phyloP scores from a whole-genome alignment of 352 stramenopile species.

The Phytophthora brassicae region DNA sequence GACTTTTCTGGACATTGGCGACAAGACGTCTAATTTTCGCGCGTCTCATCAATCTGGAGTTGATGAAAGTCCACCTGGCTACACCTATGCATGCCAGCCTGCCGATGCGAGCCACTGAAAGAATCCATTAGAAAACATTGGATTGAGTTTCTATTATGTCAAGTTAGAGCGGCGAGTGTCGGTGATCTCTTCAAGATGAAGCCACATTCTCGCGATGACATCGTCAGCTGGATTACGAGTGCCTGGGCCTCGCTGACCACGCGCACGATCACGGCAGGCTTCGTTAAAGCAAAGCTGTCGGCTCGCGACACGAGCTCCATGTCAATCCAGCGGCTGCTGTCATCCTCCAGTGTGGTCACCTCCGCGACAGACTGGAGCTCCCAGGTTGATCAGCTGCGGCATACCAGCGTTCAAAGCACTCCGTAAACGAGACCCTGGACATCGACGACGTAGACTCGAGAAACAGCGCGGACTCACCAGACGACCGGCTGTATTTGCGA shows the following conservation, averaged over 20 bases:
- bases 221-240: not conserved
- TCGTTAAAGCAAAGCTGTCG: not conserved
- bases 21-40: not conserved
- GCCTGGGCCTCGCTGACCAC: not conserved
- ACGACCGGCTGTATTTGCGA: too few species aligned
- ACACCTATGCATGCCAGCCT: slow-evolving; percentile 10
- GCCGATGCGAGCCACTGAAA: slow-evolving; percentile 19
- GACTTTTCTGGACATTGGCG: too few species aligned
- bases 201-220: not conserved
- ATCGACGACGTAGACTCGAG: too few species aligned
- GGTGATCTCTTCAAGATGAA: not conserved
- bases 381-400: too few species aligned
- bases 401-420: too few species aligned
- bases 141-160: not conserved
- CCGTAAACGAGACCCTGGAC: too few species aligned
- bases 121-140: not conserved
- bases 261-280: not conserved
- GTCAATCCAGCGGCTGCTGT: too few species aligned
- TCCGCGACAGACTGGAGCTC: not conserved
- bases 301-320: not conserved
- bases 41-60: not conserved
- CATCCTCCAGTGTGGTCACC: not conserved
- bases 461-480: too few species aligned
- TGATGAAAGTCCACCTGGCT: slow-evolving; percentile 1
- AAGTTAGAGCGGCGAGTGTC: not conserved